Conservation (phyloP, 2,329 filamentous ascomycete species). For the Monosporascus sp. region DNA sequence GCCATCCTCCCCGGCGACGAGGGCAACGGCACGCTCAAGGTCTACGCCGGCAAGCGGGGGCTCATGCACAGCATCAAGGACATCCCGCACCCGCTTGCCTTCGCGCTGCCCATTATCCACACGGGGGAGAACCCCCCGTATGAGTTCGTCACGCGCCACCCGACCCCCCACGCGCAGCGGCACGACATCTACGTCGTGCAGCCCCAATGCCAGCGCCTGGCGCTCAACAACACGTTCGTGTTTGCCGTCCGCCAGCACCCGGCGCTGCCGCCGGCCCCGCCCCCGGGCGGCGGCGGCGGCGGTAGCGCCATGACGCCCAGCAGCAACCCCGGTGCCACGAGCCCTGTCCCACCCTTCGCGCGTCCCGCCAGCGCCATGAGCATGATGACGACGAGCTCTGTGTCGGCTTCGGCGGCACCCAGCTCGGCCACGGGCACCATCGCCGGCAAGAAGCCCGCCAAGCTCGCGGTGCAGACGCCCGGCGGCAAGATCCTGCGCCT, state of each 20-base stretch:
- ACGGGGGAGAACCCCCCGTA: slow-evolving; percentile 90
- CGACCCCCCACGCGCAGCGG: slow-evolving; percentile 93
- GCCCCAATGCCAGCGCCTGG: slow-evolving; percentile 83
- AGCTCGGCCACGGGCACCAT: slow-evolving; percentile 48
- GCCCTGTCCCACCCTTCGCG: slow-evolving; percentile 54
- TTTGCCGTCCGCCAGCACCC: slow-evolving; percentile 94
- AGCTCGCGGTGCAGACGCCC: slow-evolving; percentile 90
- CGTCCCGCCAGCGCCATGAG: slow-evolving; percentile 61
- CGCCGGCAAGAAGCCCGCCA: slow-evolving; percentile 77
- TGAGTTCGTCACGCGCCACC: slow-evolving; percentile 87
- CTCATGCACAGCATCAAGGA: slow-evolving; percentile 97
- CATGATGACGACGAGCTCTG: slow-evolving; percentile 54
- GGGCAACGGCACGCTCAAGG: slow-evolving; percentile 78
- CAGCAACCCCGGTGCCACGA: slow-evolving; percentile 43
- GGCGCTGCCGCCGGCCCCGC: slow-evolving; percentile 34
- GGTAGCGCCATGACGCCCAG: slow-evolving; percentile 37
- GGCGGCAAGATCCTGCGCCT: slow-evolving; percentile 89
- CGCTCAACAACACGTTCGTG: slow-evolving; percentile 95
- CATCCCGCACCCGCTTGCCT: slow-evolving; percentile 86
- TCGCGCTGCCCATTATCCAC: slow-evolving; percentile 86
- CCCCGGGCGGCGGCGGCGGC: slow-evolving; percentile 13
- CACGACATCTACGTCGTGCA: slow-evolving; percentile 97
- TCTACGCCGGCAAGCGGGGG: slow-evolving; percentile 91
- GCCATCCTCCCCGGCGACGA: slow-evolving; percentile 88
- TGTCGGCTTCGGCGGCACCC: slow-evolving; percentile 31